phyloP scores from a whole-genome alignment of 2,329 filamentous ascomycete species.

The Cladosporium sp. region DNA sequence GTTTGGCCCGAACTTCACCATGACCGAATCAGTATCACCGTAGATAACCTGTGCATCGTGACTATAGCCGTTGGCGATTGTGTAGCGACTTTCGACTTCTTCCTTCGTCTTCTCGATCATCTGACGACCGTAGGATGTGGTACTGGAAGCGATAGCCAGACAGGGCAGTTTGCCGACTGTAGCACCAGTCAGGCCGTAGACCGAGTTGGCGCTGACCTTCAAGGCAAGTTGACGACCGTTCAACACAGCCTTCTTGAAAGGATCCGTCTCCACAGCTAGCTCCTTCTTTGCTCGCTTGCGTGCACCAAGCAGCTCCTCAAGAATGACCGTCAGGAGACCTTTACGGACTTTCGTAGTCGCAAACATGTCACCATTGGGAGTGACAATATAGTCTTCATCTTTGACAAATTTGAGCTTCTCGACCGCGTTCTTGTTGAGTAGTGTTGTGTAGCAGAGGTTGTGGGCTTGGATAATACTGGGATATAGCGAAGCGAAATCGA shows the following conservation, averaged over 20 bases:
- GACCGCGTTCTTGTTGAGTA: constrained; percentile 73
- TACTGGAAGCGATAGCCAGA: constrained; percentile 91
- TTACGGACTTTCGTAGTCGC: constrained; percentile 85
- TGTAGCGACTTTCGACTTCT: constrained; percentile 89
- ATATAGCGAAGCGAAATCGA: constrained; percentile 98
- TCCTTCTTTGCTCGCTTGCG: constrained; percentile 94
- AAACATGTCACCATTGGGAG: constrained; percentile 90
- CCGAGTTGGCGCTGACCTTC: constrained; percentile 96
- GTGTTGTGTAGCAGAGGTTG: constrained; percentile 95
- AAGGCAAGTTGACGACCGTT: constrained; percentile 95
- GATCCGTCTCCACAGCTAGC: constrained; percentile 80
- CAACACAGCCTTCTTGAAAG: constrained; percentile 95
- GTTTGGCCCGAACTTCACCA: constrained; percentile 95
- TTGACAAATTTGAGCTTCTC: constrained; percentile 74
- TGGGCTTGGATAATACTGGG: constrained; percentile 99
- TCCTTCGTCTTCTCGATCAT: constrained; percentile 99
- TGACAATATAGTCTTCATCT: constrained; percentile 94
- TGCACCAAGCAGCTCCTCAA: constrained; percentile 86
- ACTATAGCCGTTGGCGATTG: constrained; percentile 86
- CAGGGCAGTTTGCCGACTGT: constrained; percentile 95
- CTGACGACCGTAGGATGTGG: constrained; percentile 91
- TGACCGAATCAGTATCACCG: constrained; percentile 98
- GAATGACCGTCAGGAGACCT: constrained; percentile 87
- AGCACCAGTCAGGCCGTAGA: constrained; percentile 94
- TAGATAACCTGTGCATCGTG: constrained; percentile 98